Evolutionary conservation across 169 alveolate genomes (phyloP).

Genomic region (Plasmodium gonderi): DNA sequence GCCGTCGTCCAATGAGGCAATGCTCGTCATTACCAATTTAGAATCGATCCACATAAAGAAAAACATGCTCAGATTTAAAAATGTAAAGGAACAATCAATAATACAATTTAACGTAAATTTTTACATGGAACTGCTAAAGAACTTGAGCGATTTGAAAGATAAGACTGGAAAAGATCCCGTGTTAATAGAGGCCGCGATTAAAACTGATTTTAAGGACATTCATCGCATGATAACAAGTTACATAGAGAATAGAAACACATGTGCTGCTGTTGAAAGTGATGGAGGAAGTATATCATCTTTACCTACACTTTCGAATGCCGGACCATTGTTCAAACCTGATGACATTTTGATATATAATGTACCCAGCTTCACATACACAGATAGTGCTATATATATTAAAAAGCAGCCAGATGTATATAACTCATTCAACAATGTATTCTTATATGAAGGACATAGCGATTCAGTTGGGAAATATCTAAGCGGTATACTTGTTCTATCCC

Average conservation of each 20-base stretch:
- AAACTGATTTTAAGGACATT: no score
- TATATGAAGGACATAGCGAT: conserved; percentile 22
- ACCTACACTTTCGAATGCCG: conserved; percentile 1
- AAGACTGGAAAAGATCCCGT: neutral
- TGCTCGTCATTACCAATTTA: neutral
- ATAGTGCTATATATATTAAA: conserved; percentile 12
- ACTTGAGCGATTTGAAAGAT: neutral
- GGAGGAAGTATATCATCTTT: neutral
- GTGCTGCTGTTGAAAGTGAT: neutral
- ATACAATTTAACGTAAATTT: neutral
- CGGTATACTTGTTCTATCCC: conserved; percentile 49
- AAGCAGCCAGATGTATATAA: conserved; percentile 12
- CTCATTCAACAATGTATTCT: conserved; percentile 39
- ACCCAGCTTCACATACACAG: conserved; percentile 52
- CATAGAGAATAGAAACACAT: neutral
- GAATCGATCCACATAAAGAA: neutral
- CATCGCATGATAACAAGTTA: neutral
- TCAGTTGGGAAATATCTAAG: conserved; percentile 3
- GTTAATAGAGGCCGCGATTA: no score
- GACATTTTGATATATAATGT: neutral
- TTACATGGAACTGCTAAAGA: neutral
- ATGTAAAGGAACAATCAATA: neutral
- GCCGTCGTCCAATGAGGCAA: no score
- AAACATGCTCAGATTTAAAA: neutral
- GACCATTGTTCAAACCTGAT: neutral